Percentiles rank a stretch among this genome's conserved stretches.
phyloP scores from a whole-genome alignment of 345 rosid species.

The Streptanthus diversifolius region DNA sequence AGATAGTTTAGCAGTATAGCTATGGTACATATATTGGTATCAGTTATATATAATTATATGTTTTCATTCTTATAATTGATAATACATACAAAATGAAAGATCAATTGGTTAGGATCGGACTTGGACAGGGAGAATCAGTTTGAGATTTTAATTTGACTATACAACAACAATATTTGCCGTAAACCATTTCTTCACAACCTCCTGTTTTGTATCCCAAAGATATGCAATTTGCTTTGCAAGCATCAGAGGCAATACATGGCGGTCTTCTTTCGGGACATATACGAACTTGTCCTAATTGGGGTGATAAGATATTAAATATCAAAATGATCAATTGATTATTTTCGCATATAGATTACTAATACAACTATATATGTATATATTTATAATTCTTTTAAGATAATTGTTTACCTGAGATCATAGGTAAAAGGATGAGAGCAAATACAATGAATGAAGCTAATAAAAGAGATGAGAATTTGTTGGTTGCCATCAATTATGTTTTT shows the following conservation, averaged over 20 bases:
- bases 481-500: neutral
- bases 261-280: neutral
- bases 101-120: neutral
- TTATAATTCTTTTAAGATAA: too few species aligned
- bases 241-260: neutral
- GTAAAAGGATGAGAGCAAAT: neutral
- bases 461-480: neutral
- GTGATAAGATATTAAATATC: neutral
- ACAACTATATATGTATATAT: too few species aligned
- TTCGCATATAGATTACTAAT: neutral
- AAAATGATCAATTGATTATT: neutral
- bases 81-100: neutral
- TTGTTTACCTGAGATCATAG: neutral
- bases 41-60: too few species aligned
- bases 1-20: too few species aligned
- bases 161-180: neutral
- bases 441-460: neutral
- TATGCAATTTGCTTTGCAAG: neutral
- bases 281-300: neutral
- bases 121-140: neutral
- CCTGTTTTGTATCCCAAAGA: neutral
- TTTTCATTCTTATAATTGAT: neutral
- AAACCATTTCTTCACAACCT: neutral
- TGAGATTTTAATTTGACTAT: neutral
- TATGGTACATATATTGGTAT: too few species aligned